These are phyloP conservation scores for Aquilaria sinensis DNA, from an alignment of 345 rosid genomes.

Conservation along the genomic window DNA sequence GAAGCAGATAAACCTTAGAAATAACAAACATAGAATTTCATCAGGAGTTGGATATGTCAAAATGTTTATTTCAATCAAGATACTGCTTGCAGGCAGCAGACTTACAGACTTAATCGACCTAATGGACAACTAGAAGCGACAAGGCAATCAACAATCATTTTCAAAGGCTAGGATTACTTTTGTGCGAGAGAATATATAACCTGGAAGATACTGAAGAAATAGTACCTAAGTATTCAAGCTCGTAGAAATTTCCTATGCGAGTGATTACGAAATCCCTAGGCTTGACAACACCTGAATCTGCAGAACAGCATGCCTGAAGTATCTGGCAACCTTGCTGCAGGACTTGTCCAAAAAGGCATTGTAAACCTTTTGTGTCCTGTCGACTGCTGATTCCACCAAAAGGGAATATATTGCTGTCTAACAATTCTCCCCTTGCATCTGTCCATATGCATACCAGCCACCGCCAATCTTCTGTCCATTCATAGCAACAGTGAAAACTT, in stretches of 20 bases:
- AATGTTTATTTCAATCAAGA: too few species aligned
- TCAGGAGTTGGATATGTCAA: too few species aligned
- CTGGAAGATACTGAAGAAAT: conserved; percentile 1
- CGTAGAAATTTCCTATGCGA: conserved; percentile 89
- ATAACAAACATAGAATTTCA: not conserved
- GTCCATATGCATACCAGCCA: conserved; percentile 99
- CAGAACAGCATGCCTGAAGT: conserved; percentile 78
- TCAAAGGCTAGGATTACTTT: too few species aligned
- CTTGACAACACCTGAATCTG: conserved; percentile 70
- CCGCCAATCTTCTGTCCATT: conserved; percentile 99
- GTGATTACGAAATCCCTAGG: conserved; percentile 89
- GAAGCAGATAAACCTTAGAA: conserved; percentile 3
- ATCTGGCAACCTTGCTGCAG: conserved; percentile 98
- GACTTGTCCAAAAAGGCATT: conserved; percentile 93
- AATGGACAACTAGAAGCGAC: too few species aligned
- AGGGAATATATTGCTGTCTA: conserved; percentile 94
- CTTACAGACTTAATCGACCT: too few species aligned
- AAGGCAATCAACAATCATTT: too few species aligned
- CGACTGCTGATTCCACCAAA: conserved; percentile 99
- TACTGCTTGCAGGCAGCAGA: too few species aligned
- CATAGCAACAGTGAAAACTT: conserved; percentile 95
- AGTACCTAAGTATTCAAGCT: conserved; percentile 94
- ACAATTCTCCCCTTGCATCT: conserved; percentile 98
- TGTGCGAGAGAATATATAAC: not conserved
- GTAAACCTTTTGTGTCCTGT: conserved; percentile 98